A percentile compares a stretch with the other conserved stretches of the same genome.
Evolutionary conservation across 2,329 filamentous ascomycete genomes (phyloP).

Genomic region (Tolypocladium ovalisporum): DNA sequence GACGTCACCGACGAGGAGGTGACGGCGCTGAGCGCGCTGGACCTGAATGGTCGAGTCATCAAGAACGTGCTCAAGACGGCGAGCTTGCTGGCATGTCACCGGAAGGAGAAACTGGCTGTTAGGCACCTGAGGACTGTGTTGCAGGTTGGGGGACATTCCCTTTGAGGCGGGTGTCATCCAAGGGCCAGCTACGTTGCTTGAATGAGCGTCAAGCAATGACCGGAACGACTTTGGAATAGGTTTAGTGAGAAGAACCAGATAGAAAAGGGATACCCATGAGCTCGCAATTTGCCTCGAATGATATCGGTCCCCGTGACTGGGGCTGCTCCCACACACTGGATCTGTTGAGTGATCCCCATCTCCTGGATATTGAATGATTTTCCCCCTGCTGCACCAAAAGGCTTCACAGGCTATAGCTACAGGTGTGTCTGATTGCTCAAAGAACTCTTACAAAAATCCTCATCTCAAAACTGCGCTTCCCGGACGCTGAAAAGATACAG

Average conservation of each 20-base stretch:
- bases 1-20: slow-evolving; percentile 17
- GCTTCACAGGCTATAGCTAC: too few species aligned
- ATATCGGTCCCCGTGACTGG: not conserved
- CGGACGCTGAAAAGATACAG: not conserved
- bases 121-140: slow-evolving; percentile 20
- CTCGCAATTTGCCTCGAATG: not conserved
- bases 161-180: not conserved
- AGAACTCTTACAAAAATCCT: too few species aligned
- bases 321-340: too few species aligned
- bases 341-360: too few species aligned
- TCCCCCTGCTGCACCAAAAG: too few species aligned
- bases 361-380: too few species aligned
- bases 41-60: slow-evolving; percentile 39
- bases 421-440: too few species aligned
- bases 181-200: too few species aligned
- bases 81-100: slow-evolving; percentile 19
- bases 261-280: not conserved
- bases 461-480: too few species aligned
- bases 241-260: not conserved
- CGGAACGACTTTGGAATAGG: not conserved
- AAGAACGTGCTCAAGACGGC: slow-evolving; percentile 34
- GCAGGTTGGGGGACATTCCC: slow-evolving; percentile 15
- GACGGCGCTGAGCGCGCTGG: slow-evolving; percentile 24
- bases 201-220: not conserved
- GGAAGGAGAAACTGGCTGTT: slow-evolving; percentile 16